These are phyloP conservation scores for Pythium aquatile DNA, from an alignment of 352 stramenopile genomes.

Conservation along the genomic window DNA sequence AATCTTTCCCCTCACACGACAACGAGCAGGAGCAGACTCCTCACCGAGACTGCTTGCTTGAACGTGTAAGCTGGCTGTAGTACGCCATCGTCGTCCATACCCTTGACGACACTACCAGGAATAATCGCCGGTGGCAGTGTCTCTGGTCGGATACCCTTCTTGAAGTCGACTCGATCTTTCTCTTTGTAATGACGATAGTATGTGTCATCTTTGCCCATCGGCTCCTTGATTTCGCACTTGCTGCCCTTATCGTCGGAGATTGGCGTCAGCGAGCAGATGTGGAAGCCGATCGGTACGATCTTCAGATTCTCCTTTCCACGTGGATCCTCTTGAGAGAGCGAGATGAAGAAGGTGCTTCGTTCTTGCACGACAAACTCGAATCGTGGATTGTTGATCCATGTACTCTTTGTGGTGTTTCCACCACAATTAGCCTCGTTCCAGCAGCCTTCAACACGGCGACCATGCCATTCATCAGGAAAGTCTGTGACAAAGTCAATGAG, in stretches of 20 bases:
- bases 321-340: constrained; percentile 78
- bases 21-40: background rate
- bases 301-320: constrained; percentile 67
- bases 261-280: constrained; percentile 62
- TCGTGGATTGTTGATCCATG: constrained; percentile 86
- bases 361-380: constrained; percentile 73
- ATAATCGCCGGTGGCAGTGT: constrained; percentile 65
- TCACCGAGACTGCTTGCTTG: constrained; percentile 79
- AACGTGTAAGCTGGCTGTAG: constrained; percentile 77
- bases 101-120: constrained; percentile 64
- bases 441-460: constrained; percentile 64
- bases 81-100: constrained; percentile 65
- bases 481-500: constrained; percentile 33
- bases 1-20: background rate
- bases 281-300: constrained; percentile 79
- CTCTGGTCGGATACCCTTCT: constrained; percentile 55
- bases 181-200: constrained; percentile 79
- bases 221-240: constrained; percentile 69
- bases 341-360: constrained; percentile 65
- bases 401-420: constrained; percentile 80
- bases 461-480: constrained; percentile 87
- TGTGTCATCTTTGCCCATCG: constrained; percentile 44
- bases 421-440: constrained; percentile 82
- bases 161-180: constrained; percentile 52
- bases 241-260: constrained; percentile 24